These are phyloP conservation scores for Eimeria necatrix DNA, from an alignment of 169 alveolate genomes.

Conservation along the genomic window DNA sequence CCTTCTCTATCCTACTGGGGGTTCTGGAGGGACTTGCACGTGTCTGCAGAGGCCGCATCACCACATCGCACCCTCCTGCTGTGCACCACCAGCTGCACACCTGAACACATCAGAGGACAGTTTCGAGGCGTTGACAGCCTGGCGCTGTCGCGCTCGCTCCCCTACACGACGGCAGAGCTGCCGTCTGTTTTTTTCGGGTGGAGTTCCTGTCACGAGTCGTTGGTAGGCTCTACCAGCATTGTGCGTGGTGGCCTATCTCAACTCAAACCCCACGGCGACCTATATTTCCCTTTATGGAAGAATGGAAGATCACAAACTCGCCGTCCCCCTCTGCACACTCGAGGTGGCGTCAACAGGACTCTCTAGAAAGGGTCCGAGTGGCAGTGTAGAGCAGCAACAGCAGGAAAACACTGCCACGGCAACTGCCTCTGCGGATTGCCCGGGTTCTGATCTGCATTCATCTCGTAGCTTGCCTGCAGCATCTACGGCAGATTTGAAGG, in stretches of 20 bases:
- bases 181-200: not conserved
- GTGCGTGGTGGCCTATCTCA: not conserved
- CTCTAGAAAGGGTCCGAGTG: not conserved
- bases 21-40: no score
- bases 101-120: no score
- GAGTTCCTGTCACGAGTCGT: not conserved
- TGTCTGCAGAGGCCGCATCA: no score
- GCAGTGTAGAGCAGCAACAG: not conserved
- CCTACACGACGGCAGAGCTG: not conserved
- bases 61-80: no score
- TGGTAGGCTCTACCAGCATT: not conserved
- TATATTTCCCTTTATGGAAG: not conserved
- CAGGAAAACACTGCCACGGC: not conserved
- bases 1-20: not conserved
- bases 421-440: not conserved
- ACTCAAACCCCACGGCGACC: not conserved
- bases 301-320: not conserved
- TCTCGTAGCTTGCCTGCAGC: not conserved
- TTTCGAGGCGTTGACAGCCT: not conserved
- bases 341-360: not conserved
- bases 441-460: not conserved
- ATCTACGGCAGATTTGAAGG: not conserved
- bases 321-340: conserved; percentile 19
- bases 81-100: no score
- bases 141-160: not conserved